phyloP scores from a whole-genome alignment of 768 basidiomycete species.

The Coprinopsis cinerea region DNA sequence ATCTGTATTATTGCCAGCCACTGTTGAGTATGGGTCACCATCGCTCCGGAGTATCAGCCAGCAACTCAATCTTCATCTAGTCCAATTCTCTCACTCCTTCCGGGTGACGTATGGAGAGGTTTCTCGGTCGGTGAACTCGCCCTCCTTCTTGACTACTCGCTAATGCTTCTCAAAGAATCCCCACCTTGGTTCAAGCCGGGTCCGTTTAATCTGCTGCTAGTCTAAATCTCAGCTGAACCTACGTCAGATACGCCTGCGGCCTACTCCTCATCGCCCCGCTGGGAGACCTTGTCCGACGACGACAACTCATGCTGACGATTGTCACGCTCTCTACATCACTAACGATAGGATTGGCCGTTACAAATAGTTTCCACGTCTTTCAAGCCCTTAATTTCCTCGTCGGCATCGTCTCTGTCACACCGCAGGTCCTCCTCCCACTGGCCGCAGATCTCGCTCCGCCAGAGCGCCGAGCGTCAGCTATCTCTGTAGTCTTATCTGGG shows the following conservation, averaged over 20 bases:
- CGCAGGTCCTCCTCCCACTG: conserved; percentile 71
- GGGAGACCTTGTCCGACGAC: conserved; percentile 75
- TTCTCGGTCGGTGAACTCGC: not conserved
- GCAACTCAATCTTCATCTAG: conserved; percentile 16
- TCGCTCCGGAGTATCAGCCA: not conserved
- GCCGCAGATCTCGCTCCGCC: conserved; percentile 82
- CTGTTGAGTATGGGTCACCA: conserved; percentile 48
- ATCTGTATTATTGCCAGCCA: conserved; percentile 82
- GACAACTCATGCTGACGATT: conserved; percentile 63
- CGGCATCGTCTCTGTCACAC: conserved; percentile 64
- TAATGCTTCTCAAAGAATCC: conserved; percentile 37
- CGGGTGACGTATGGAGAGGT: conserved; percentile 15
- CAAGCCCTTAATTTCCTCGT: conserved; percentile 65
- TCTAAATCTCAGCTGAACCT: not conserved
- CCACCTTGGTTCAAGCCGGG: conserved; percentile 66
- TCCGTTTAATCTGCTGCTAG: conserved; percentile 19
- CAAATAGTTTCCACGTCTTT: conserved; percentile 52
- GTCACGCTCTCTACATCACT: conserved; percentile 49
- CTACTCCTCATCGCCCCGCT: conserved; percentile 74
- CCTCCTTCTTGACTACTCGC: not conserved
- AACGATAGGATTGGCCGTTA: conserved; percentile 66
- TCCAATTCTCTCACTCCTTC: conserved; percentile 33
- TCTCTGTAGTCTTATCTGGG: conserved; percentile 67
- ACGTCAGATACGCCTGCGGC: conserved; percentile 59
- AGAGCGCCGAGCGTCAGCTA: conserved; percentile 65